Base-by-base conservation (phyloP, 495 filamentous ascomycete genomes). In the Aspergillus diversus region DNA sequence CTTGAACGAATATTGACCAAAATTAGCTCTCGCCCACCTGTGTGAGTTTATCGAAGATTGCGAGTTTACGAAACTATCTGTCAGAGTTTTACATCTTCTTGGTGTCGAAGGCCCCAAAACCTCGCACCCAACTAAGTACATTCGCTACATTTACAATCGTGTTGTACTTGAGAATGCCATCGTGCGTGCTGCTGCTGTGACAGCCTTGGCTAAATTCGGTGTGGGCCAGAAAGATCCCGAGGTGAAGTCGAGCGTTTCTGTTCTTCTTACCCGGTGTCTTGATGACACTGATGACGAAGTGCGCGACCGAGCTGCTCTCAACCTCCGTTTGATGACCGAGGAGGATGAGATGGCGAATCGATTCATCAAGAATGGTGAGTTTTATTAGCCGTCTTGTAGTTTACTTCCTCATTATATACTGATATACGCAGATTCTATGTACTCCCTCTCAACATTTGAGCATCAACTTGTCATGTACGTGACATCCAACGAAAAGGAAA, bases 21-120 rank as follows among this genome's bases (percentile, higher is more conserved):
- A 60, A 57, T 42, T 59, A 86, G 93, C 96, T 21, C 87, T 99
- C 39, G 92, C 93, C 13, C 95, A 97, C 72, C 86, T 99, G 15
- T 97, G 94, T 78, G 95, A 99, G 72, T 99, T 99, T 75, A 98
- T 99, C 65, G 95, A 99, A 75, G 95, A 99, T 73, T 99, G 95
- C 82, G 95, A 99, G 70, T 99, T 97, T 75, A 97, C 95, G 16
- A 99, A 99, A 78, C 84, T 99, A 57, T 94, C 96, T 39, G 94
- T 99, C 53, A 87, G 96, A 49, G 92, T 98, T 63, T 80, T 99
- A 42, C 94, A 98, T 77, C 84, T 98, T 33, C 86, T 99, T 35
- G 95, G 96, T 66, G 82, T 91, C 31, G 95, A 99, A 80, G 96
- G 95, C 17, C 96, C 96, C 35, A 96, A 93, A 81, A 98, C 96